Base-by-base conservation (phyloP, 2,329 filamentous ascomycete species). In the Aspergillus carbonarius region DNA sequence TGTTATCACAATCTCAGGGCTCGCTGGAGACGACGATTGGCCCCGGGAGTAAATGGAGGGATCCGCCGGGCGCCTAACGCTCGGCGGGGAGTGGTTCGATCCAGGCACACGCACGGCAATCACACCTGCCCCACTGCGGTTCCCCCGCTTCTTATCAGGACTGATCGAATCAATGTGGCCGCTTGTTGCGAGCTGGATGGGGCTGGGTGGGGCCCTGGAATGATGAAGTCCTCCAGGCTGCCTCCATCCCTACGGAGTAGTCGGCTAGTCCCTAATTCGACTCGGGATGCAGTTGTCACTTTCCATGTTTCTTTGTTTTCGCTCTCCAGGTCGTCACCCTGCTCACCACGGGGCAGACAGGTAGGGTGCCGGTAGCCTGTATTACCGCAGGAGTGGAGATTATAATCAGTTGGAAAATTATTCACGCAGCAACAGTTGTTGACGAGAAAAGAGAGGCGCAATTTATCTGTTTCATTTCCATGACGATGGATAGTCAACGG, bases 41-140 rank as follows among this genome's bases (percentile, higher is more conserved):
- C 8, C 27, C 9, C 37, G 13, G 3, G 48, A 13, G 10, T 27
- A 20, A 10, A 37, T 37, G 52, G 32, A 39, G 44, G 53, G 54
- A 13, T 32, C 54, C 46, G 34, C 56, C 35, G 23, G 59, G 61
- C 61, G 61, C 54, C 57, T 63, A 63, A 56, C 27, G 20, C 12
- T 5, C n/a, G 44, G 54, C 52, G 37, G 17, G 8, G 54, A 63
- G 47, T 61, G 59, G 59, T 30, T 35, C 35, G 56, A 18, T 18
- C 53, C 35, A 25, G 37, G 35, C 39, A 37, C 34, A 37, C 34
- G 54, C 27, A n/a, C 34, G 54, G 39, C 57, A 48, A 62, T 60
- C 60, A 56, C 54, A 51, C 35, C 46, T 49, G 30, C 34, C n/a
- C 34, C 34, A 12, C 13, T 5, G 27, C 15, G 15, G 25, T 42